phyloP scores from a whole-genome alignment of 1,284 basidiomycete genomes.

The Bjerkandera adusta region DNA sequence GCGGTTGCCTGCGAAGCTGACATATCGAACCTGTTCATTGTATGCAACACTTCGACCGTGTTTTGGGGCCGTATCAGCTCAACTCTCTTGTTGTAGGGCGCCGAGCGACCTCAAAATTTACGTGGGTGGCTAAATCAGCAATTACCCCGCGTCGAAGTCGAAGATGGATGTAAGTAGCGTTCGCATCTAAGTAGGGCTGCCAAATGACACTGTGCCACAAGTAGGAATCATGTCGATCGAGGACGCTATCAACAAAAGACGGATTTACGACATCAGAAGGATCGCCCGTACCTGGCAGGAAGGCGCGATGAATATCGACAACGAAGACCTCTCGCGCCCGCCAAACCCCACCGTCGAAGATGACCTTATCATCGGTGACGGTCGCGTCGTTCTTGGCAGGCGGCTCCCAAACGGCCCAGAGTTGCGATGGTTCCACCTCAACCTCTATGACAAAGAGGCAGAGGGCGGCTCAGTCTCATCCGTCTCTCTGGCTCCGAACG shows the following conservation, averaged over 20 bases:
- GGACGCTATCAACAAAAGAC: neutral
- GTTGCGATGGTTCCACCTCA: slow-evolving; percentile 7
- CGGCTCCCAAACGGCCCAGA: too few species aligned
- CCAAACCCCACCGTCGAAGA: neutral
- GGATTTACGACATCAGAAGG: neutral
- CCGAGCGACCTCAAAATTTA: too few species aligned
- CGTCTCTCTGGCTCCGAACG: slow-evolving; percentile 5
- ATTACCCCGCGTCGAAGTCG: neutral
- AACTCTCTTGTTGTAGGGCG: too few species aligned
- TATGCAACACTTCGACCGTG: too few species aligned
- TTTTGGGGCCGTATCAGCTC: too few species aligned
- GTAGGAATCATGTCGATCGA: neutral
- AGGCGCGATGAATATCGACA: neutral
- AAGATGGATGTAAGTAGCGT: neutral
- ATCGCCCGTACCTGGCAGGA: neutral
- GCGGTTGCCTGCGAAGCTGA: too few species aligned
- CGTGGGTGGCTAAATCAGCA: neutral
- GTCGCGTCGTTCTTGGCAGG: too few species aligned
- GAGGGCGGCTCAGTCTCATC: slow-evolving; percentile 5
- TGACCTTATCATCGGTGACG: neutral
- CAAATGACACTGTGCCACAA: too few species aligned
- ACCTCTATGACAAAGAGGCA: neutral
- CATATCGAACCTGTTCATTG: too few species aligned
- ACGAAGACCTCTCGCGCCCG: too few species aligned
- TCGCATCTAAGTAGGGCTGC: too few species aligned